Evolutionary conservation across 805 yeast genomes (phyloP).

Genomic region (Jamesozyma spencerorum): DNA sequence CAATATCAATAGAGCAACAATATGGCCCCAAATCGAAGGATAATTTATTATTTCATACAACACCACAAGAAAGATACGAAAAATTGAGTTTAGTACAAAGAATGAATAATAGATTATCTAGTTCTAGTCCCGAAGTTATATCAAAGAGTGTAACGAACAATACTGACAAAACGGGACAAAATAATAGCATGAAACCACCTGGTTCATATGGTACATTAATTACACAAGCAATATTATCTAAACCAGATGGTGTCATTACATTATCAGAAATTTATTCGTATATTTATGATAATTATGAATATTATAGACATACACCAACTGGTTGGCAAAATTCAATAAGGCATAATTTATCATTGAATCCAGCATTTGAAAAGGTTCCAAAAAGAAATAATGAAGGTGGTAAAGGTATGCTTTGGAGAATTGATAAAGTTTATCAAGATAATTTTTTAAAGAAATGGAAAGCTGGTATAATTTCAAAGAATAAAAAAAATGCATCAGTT

Average conservation of each 20-base stretch:
- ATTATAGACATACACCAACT: conserved; percentile 74
- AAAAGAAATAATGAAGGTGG: conserved; percentile 82
- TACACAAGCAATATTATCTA: conserved; percentile 87
- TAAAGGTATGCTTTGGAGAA: conserved; percentile 99
- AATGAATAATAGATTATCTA: too few species aligned
- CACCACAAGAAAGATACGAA: too few species aligned
- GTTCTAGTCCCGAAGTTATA: too few species aligned
- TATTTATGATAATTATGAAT: conserved; percentile 78
- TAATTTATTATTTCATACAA: not conserved
- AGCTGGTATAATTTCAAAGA: conserved; percentile 60
- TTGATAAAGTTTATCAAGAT: conserved; percentile 68
- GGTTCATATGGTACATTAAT: conserved; percentile 96
- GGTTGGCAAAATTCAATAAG: conserved; percentile 99
- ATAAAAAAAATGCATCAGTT: conserved; percentile 60
- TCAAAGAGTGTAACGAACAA: too few species aligned
- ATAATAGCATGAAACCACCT: conserved; percentile 62
- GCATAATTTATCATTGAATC: conserved; percentile 85
- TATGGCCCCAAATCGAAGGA: not conserved
- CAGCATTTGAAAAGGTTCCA: conserved; percentile 95
- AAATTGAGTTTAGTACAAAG: not conserved
- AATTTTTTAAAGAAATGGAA: conserved; percentile 76
- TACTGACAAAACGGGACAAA: too few species aligned
- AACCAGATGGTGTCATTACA: conserved; percentile 76
- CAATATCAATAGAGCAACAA: not conserved
- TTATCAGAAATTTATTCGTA: conserved; percentile 84